Conservation (phyloP, 495 filamentous ascomycete genomes). For the Xylaria longipes region DNA sequence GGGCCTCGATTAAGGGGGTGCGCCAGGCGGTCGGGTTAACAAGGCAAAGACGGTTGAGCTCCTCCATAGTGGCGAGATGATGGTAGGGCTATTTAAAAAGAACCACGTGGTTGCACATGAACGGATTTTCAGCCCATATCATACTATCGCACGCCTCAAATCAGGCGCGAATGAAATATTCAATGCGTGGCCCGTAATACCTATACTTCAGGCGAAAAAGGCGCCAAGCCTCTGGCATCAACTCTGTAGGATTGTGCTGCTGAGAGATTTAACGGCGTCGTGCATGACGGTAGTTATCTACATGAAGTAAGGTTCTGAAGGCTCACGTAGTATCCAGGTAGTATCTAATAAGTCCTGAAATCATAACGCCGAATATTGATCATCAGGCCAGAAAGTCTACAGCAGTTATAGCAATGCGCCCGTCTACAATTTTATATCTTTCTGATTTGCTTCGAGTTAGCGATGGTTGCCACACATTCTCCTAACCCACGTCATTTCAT, state of each 20-base stretch:
- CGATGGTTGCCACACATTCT: neutral
- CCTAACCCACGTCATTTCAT: conserved; percentile 2
- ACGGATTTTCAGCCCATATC: conserved; percentile 19
- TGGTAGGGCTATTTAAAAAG: conserved; percentile 11
- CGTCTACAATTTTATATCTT: neutral
- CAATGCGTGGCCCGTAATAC: neutral
- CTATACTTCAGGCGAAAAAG: conserved; percentile 5
- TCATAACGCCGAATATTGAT: neutral
- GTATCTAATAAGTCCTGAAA: neutral
- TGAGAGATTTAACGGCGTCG: neutral
- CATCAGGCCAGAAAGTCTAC: neutral
- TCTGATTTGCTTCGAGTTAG: neutral
- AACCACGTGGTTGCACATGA: conserved; percentile 21
- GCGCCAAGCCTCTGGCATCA: conserved; percentile 3
- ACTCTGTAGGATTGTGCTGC: conserved; percentile 4
- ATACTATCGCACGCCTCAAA: conserved; percentile 8
- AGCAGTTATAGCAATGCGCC: neutral
- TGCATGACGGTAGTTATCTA: conserved; percentile 1
- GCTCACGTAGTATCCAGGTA: neutral
- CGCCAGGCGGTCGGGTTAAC: conserved; percentile 18
- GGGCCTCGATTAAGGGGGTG: conserved; percentile 1
- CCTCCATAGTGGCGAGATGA: neutral
- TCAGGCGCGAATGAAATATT: neutral
- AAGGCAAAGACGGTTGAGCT: neutral
- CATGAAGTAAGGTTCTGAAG: neutral